Evolutionary conservation across 225 moss, liverwort and hornwort genomes (phyloP), one percentile per base, ranked within the genome.

Genomic region (Anthoceros angustus): DNA sequence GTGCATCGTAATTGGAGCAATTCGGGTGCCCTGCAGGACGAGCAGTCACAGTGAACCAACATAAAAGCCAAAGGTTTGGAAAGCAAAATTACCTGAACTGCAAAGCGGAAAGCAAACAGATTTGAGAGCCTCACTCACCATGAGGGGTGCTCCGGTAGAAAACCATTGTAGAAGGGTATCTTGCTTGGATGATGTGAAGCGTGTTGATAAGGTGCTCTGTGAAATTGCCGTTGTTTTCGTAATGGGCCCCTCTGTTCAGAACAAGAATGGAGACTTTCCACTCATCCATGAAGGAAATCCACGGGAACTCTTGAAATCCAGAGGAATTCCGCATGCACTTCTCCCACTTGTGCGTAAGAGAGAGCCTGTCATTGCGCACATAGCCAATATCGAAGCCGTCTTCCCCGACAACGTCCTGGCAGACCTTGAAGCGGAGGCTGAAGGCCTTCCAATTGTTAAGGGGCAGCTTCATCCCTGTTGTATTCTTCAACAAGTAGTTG

Each of bases 201-300:
- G 71, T 42, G n/a, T 73, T 46, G 24, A 72, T 71, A 0, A 93
- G 80, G 43, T 82, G 81, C 25, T 49, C 25, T 39, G 67, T 67
- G 62, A 78, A 86, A 6, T 55, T 68, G 0, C 42, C 41, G 41
- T 93, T 89, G 14, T 72, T 71, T 20, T 80, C 84, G 25, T 82
- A 87, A 72, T 87, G 86, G 7, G 84, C 87, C 24, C 89, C 93
- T 71, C 89, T 78, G 72, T 94, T 94, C 40, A 94, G 75, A 23
- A 94, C 62, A 9, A 94, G 61, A 0, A 83, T 72, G 32, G 75
- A 80, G 43, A 90, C 78, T 12, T 70, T 68, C 67, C 82, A 83
- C 42, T 83, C 70, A 15, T 76, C 77, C 64, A 94, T 41, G 42
- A 80, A 80, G 6, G 76, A 25, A 4, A 84, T 0, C 84, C 84